These are phyloP conservation scores for Pseudognaphalium luteoalbum DNA, from an alignment of 129 eudicot species.

Conservation along the genomic window DNA sequence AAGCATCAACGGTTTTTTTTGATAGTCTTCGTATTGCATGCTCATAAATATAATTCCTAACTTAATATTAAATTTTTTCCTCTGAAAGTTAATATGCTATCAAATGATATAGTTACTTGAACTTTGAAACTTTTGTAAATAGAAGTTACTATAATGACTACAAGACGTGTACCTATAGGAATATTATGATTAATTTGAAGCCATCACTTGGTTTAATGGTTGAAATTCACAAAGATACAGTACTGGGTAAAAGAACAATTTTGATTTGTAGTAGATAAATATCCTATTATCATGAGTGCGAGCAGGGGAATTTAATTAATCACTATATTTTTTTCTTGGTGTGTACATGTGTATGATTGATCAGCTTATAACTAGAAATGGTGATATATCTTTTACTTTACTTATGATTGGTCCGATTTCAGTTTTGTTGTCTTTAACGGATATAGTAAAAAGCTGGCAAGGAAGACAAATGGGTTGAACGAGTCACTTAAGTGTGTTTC, in stretches of 20 bases:
- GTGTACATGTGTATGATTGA: background rate
- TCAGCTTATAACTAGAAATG: background rate
- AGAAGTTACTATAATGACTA: background rate
- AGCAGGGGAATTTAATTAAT: background rate
- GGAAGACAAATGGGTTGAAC: background rate
- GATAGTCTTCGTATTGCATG: constrained; percentile 14
- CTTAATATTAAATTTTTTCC: background rate
- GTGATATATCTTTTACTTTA: background rate
- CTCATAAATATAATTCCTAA: background rate
- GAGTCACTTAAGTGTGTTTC: background rate
- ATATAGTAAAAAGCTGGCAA: background rate
- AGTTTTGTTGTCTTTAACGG: background rate
- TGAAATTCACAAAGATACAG: too few relatives aligned
- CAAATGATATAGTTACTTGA: background rate
- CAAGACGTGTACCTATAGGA: background rate
- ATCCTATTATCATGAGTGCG: background rate
- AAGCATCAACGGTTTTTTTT: background rate
- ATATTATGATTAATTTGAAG: background rate
- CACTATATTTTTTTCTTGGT: background rate
- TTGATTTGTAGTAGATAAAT: too few relatives aligned
- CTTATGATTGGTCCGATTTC: background rate
- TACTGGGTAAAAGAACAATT: too few relatives aligned
- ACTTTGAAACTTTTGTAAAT: background rate
- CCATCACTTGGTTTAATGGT: background rate
- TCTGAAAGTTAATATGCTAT: background rate